Conservation (phyloP, 345 rosid species). For the Bretschneidera sinensis region DNA sequence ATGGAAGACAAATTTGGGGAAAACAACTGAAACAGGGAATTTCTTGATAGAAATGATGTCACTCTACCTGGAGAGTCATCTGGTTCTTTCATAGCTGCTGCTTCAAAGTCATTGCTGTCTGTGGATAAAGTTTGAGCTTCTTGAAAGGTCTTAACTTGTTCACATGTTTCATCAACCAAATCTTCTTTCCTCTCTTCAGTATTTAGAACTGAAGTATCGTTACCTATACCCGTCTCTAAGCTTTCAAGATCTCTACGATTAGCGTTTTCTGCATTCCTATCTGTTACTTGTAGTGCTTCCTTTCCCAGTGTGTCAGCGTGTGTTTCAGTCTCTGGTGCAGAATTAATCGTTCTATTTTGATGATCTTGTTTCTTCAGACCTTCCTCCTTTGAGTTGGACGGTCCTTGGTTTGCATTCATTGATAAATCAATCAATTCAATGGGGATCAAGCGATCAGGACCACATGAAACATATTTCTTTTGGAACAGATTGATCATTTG, state of each 20-base stretch:
- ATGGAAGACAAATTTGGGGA: not conserved
- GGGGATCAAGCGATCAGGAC: constrained; percentile 34
- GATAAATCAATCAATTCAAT: constrained; percentile 45
- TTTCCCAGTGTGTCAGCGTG: constrained; percentile 11
- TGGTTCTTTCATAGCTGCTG: constrained; percentile 17
- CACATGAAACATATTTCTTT: constrained; percentile 10
- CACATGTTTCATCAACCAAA: constrained; percentile 2
- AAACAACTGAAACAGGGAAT: not conserved
- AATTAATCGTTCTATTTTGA: constrained; percentile 15
- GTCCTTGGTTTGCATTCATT: constrained; percentile 28
- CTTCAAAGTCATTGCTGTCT: constrained; percentile 12
- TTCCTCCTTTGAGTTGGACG: constrained; percentile 23
- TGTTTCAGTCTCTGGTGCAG: constrained; percentile 14
- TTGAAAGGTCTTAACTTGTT: constrained; percentile 3
- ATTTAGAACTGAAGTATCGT: too few species aligned
- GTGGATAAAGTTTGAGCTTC: constrained; percentile 4
- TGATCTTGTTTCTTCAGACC: constrained; percentile 23
- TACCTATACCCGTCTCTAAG: not conserved
- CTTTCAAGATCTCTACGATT: constrained; percentile 18
- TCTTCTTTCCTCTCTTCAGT: constrained; percentile 5
- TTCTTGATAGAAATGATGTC: not conserved
- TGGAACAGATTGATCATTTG: constrained; percentile 22
- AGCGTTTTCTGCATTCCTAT: constrained; percentile 11
- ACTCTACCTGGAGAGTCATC: constrained; percentile 24
- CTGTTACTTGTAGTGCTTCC: constrained; percentile 7